Evolutionary conservation across 352 stramenopile genomes (phyloP).

Genomic region (Phytophthora idaei): DNA sequence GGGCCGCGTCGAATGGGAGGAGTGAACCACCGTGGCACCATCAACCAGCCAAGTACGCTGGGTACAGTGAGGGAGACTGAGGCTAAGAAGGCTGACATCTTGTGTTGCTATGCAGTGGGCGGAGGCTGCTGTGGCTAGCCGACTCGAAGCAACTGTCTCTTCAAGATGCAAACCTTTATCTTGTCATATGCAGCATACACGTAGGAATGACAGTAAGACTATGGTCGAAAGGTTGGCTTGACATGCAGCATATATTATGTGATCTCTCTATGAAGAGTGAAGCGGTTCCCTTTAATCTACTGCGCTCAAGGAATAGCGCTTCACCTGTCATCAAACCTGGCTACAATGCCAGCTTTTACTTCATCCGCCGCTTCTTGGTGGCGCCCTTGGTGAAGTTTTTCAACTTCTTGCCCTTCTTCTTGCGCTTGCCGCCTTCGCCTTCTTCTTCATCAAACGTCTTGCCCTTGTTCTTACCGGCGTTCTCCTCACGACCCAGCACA

Average conservation of each 20-base stretch:
- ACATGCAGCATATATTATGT: conserved; percentile 44
- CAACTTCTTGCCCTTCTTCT: conserved; percentile 68
- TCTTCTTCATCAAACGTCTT: conserved; percentile 61
- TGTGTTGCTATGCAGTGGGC: conserved; percentile 45
- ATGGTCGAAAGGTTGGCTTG: background rate
- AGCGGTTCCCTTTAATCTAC: conserved; percentile 2
- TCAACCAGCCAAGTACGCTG: conserved; percentile 64
- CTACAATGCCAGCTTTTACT: conserved; percentile 35
- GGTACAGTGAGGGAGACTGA: background rate
- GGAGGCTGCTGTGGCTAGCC: conserved; percentile 56
- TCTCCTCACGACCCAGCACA: conserved; percentile 79
- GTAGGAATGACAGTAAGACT: background rate
- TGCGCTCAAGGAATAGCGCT: background rate
- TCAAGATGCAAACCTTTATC: background rate
- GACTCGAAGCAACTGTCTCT: background rate
- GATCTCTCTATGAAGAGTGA: conserved; percentile 39
- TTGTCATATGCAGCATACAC: background rate
- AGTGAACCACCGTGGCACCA: conserved; percentile 54
- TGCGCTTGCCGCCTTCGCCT: conserved; percentile 55
- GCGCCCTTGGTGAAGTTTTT: conserved; percentile 80
- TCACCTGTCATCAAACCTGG: conserved; percentile 15
- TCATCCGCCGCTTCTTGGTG: conserved; percentile 67
- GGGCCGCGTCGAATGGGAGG: conserved; percentile 63
- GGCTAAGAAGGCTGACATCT: background rate
- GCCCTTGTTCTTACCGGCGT: conserved; percentile 77